phyloP scores from a whole-genome alignment of 169 alveolate species.

The Plasmodium relictum region DNA sequence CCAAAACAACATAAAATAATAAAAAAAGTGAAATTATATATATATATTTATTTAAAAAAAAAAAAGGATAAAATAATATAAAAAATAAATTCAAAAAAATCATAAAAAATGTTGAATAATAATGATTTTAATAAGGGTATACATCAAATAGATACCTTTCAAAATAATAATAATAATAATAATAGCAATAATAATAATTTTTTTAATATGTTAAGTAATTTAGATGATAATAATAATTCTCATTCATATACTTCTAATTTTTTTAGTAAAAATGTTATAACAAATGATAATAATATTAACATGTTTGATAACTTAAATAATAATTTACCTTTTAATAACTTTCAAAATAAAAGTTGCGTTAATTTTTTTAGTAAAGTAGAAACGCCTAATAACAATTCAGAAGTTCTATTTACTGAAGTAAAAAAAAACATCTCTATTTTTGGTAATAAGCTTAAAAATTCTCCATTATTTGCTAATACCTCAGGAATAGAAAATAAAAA shows the following conservation, averaged over 20 bases:
- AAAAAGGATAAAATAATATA: too few relatives aligned
- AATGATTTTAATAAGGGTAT: conserved; percentile 51
- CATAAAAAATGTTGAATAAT: conserved; percentile 37
- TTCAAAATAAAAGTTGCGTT: background rate
- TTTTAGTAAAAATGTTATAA: background rate
- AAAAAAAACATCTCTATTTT: conserved; percentile 62
- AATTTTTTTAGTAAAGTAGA: conserved; percentile 9
- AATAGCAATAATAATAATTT: background rate
- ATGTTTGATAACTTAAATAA: conserved; percentile 13
- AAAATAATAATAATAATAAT: conserved; percentile 31
- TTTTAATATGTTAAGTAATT: background rate
- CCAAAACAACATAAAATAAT: too few relatives aligned
- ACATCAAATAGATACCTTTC: conserved; percentile 25
- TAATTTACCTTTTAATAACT: background rate
- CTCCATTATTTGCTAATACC: conserved; percentile 34
- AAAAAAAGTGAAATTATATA: too few relatives aligned
- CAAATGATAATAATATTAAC: background rate
- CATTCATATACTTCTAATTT: background rate
- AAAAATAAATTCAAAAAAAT: too few relatives aligned
- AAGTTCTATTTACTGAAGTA: conserved; percentile 21
- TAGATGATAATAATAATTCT: background rate
- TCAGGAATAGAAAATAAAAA: background rate
- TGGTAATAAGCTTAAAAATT: conserved; percentile 36
- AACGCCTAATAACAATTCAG: background rate
- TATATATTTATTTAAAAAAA: too few relatives aligned